Evolutionary conservation across 2,329 filamentous ascomycete species (phyloP), one percentile per base, ranked within the genome.

Genomic region (Aphanocladium album): DNA sequence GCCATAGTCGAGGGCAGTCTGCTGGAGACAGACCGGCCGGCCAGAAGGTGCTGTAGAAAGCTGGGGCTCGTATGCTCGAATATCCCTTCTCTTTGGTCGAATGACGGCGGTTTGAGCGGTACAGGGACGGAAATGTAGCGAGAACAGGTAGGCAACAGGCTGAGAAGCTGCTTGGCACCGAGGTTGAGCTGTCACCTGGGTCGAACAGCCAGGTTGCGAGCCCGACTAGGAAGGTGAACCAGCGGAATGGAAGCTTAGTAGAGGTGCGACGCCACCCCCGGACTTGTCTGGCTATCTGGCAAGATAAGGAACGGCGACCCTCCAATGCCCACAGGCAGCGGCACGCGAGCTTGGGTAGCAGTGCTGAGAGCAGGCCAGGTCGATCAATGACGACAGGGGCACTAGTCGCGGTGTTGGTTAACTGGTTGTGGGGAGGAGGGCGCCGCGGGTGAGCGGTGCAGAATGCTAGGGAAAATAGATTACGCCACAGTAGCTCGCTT

Each of bases 1-100:
- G 80, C 76, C 83, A 85, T 83, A 52, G 55, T 66, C 23, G 60
- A 43, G 33, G 33, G 30, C n/a, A 5, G 30, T 41, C 17, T 37
- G 55, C 21, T 33, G 23, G 35, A 16, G 19, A 9, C 5, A 43
- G 56, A 27, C 39, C 14, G 30, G 33, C 30, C 23, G 21, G 23
- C 33, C n/a, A n/a, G n/a, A n/a, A n/a, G n/a, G n/a, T n/a, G 45
- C 17, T 21, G 43, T 30, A 3, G 43, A 16, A 16, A 16, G 19
- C 9, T 30, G 43, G 3, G n/a, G n/a, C n/a, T n/a, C n/a, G n/a
- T n/a, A n/a, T n/a, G n/a, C n/a, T n/a, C n/a, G n/a, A n/a, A n/a
- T n/a, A n/a, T n/a, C n/a, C n/a, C n/a, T n/a, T n/a, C n/a, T n/a
- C n/a, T n/a, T 30, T n/a, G 19, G 11, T 49, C 19, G 14, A 27